These are phyloP conservation scores for Gossypium armourianum DNA, from an alignment of 441 rosid species.

Conservation along the genomic window DNA sequence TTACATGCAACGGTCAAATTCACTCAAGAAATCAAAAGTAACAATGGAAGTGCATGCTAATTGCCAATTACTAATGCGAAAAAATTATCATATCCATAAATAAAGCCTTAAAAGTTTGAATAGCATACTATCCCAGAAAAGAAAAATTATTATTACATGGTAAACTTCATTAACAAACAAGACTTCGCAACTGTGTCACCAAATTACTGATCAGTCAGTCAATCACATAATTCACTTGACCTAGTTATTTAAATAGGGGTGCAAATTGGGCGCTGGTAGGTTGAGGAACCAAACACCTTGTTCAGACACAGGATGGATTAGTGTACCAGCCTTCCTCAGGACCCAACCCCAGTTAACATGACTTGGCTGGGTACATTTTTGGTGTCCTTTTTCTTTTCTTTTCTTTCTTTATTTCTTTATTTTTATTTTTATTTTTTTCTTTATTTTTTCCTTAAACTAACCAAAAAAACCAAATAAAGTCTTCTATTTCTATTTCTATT, in stretches of 20 bases:
- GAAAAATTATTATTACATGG: background rate
- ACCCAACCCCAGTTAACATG: background rate
- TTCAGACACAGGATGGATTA: background rate
- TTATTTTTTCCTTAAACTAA: background rate
- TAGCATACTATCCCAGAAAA: background rate
- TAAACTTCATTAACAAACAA: background rate
- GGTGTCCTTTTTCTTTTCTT: background rate
- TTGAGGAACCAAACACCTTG: background rate
- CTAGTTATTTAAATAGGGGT: background rate
- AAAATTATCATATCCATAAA: background rate
- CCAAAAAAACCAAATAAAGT: background rate
- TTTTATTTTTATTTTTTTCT: background rate
- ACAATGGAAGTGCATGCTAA: background rate
- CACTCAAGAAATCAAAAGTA: constrained; percentile 1
- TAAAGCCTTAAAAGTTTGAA: constrained; percentile 6
- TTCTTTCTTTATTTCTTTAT: background rate
- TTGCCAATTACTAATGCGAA: background rate
- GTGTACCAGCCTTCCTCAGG: background rate
- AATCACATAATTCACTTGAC: background rate
- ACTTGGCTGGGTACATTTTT: background rate
- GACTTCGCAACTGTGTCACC: background rate
- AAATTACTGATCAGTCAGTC: background rate
- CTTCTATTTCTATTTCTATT: background rate
- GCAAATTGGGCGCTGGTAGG: background rate
- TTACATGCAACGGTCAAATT: background rate